Conservation (phyloP, 208 protist genomes). For the Leishmania aethiopica region DNA sequence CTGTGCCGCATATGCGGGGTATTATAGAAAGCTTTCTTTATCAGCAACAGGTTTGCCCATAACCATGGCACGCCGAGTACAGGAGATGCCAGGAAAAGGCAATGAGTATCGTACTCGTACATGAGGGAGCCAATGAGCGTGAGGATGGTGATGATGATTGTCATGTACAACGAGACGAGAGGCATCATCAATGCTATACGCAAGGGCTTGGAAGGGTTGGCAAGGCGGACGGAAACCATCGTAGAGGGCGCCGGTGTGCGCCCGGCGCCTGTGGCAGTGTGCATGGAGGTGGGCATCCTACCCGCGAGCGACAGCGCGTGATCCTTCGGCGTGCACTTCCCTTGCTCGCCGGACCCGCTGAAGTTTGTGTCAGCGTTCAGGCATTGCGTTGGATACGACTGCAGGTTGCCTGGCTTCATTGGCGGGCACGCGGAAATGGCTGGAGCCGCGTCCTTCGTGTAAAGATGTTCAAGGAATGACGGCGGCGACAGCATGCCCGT, state of each 20-base stretch:
- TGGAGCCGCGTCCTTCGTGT: not conserved
- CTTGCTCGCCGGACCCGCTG: not conserved
- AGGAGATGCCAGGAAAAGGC: slow-evolving; percentile 40
- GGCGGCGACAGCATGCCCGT: slow-evolving; percentile 5
- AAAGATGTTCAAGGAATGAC: not conserved
- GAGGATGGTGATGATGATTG: slow-evolving; percentile 26
- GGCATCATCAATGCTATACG: slow-evolving; percentile 25
- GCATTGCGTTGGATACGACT: not conserved
- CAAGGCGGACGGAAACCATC: not conserved
- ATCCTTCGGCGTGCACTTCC: not conserved
- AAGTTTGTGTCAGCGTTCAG: not conserved
- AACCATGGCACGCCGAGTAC: slow-evolving; percentile 41
- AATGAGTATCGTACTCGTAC: slow-evolving; percentile 48
- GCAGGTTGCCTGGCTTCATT: not conserved
- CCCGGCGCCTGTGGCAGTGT: too few relatives aligned
- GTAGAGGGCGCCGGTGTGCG: not conserved
- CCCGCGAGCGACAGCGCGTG: not conserved
- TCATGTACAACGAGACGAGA: slow-evolving; percentile 29
- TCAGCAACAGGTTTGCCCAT: slow-evolving; percentile 26
- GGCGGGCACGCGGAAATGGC: not conserved
- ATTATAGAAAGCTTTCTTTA: slow-evolving; percentile 16
- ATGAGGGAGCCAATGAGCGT: slow-evolving; percentile 37
- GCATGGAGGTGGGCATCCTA: not conserved
- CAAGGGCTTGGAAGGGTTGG: not conserved
- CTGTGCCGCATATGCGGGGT: not conserved